These are phyloP conservation scores for Streptanthus diversifolius DNA, from an alignment of 345 rosid species.

Conservation along the genomic window DNA sequence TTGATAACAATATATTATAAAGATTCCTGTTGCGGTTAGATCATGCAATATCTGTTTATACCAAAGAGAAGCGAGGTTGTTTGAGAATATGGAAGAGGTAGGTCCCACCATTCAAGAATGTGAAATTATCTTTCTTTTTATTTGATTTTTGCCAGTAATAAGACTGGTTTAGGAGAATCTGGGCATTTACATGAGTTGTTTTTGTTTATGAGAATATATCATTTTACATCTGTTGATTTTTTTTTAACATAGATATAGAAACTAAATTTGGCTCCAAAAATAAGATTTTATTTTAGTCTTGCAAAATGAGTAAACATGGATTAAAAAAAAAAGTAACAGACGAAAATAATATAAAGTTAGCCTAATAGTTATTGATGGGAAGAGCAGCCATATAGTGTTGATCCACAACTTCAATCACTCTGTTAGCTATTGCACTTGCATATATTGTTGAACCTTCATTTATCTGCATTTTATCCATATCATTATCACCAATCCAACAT, in stretches of 20 bases:
- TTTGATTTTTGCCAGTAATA: too few relatives aligned
- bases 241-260: not conserved
- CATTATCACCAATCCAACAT: not conserved
- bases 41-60: conserved; percentile 10
- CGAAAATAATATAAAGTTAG: not conserved
- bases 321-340: not conserved
- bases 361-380: conserved; percentile 10
- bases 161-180: not conserved
- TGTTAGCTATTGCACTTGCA: conserved; percentile 48
- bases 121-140: too few relatives aligned
- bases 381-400: conserved; percentile 31
- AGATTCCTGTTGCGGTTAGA: not conserved
- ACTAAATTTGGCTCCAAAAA: not conserved
- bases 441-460: conserved; percentile 39
- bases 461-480: not conserved
- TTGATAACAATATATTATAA: not conserved
- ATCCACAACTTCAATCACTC: conserved; percentile 42
- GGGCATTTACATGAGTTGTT: not conserved
- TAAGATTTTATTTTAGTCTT: not conserved
- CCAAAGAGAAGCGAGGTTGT: not conserved
- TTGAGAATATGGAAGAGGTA: not conserved
- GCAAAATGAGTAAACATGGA: not conserved
- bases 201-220: not conserved
- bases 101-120: not conserved
- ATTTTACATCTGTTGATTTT: not conserved